Percentiles rank a stretch among this genome's conserved stretches.
Conservation (phyloP, 2,329 filamentous ascomycete genomes). For the Epichloe festucae region DNA sequence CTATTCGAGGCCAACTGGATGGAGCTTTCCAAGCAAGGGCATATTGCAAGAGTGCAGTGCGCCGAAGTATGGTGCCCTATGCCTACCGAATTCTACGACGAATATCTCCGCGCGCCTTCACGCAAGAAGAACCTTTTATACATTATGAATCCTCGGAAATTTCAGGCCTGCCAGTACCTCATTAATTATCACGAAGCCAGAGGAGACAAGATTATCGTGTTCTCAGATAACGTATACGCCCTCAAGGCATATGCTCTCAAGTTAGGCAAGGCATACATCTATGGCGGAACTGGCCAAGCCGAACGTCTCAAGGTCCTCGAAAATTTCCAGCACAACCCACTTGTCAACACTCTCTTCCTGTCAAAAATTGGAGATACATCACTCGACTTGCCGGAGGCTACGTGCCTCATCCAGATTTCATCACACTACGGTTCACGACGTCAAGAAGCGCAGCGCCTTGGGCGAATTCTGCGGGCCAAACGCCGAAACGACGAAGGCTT, state of each 20-base stretch:
- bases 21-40: conserved; percentile 90
- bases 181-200: conserved; percentile 94
- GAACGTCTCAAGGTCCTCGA: conserved; percentile 81
- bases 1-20: conserved; percentile 99
- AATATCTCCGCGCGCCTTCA: conserved; percentile 64
- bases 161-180: conserved; percentile 94
- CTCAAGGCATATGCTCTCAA: conserved; percentile 75
- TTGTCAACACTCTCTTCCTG: conserved; percentile 84
- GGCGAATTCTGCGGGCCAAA: conserved; percentile 88
- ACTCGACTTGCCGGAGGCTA: conserved; percentile 92
- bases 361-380: conserved; percentile 98
- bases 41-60: conserved; percentile 94
- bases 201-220: conserved; percentile 96
- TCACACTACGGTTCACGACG: conserved; percentile 94
- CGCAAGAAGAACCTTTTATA: conserved; percentile 49
- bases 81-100: conserved; percentile 95
- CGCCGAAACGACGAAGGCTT: conserved; percentile 95
- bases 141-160: conserved; percentile 96
- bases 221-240: conserved; percentile 94
- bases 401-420: conserved; percentile 92
- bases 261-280: conserved; percentile 79
- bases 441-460: conserved; percentile 88
- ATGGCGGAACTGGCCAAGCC: conserved; percentile 71
- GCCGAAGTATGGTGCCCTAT: conserved; percentile 99
- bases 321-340: conserved; percentile 87